These are phyloP conservation scores for Plectosphaerella sp. DNA, from an alignment of 2,329 filamentous ascomycete species.

Conservation along the genomic window DNA sequence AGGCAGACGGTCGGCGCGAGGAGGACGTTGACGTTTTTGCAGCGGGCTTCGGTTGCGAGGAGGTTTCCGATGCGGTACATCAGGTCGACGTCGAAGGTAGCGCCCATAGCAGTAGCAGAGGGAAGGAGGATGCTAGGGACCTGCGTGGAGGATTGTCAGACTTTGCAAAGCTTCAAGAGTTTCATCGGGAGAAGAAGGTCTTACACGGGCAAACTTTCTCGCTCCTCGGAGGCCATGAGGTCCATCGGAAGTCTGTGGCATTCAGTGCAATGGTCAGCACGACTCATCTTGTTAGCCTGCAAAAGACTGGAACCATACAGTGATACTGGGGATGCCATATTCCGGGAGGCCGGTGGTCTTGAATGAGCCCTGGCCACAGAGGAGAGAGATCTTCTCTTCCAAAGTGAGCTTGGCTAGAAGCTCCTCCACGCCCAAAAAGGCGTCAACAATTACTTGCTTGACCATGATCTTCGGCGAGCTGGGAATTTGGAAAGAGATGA, in stretches of 20 bases:
- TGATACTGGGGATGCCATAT: not conserved
- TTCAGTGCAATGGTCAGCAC: not conserved
- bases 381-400: conserved; percentile 6
- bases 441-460: not conserved
- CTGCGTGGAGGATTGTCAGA: not conserved
- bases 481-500: no score
- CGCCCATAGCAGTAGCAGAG: conserved; percentile 2
- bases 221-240: not conserved
- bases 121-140: conserved; percentile 14
- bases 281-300: not conserved
- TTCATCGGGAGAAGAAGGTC: not conserved
- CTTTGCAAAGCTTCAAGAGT: not conserved
- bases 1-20: conserved; percentile 7
- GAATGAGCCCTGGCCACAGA: not conserved
- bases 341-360: not conserved
- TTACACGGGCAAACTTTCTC: not conserved
- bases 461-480: not conserved
- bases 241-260: not conserved
- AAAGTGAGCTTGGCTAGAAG: conserved; percentile 1
- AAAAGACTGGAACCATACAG: not conserved
- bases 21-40: not conserved
- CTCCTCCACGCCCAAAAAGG: not conserved
- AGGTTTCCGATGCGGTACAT: conserved; percentile 38
- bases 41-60: conserved; percentile 45
- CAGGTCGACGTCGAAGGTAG: conserved; percentile 1